Conservation (phyloP, 2,329 filamentous ascomycete species). For the Beauveria rudraprayagi region DNA sequence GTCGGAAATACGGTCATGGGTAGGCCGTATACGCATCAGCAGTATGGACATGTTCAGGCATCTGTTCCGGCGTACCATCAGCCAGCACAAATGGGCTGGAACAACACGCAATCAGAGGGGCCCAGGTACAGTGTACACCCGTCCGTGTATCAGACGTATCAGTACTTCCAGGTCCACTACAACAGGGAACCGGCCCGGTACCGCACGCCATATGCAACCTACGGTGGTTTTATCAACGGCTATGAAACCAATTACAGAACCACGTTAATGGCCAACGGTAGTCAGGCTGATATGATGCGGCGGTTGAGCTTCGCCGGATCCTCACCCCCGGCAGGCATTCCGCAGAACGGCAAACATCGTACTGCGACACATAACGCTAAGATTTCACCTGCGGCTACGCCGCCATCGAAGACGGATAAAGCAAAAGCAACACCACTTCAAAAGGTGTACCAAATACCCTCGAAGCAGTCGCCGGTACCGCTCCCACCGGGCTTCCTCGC, state of each 20-base stretch:
- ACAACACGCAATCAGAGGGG: conserved; percentile 14
- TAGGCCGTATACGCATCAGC: conserved; percentile 42
- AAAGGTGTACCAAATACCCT: conserved; percentile 29
- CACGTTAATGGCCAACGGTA: conserved; percentile 30
- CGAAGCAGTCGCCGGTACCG: conserved; percentile 37
- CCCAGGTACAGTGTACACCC: conserved; percentile 27
- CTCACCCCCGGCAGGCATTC: not conserved
- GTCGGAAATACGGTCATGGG: not conserved
- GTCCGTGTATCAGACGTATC: conserved; percentile 44
- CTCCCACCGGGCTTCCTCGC: conserved; percentile 35
- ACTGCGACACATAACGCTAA: not conserved
- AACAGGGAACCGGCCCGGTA: conserved; percentile 51
- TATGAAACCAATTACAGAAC: conserved; percentile 46
- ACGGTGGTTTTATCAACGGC: conserved; percentile 53
- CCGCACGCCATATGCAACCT: conserved; percentile 49
- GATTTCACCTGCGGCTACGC: conserved; percentile 13
- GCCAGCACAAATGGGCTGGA: not conserved
- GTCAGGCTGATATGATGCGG: conserved; percentile 19
- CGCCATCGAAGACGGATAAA: conserved; percentile 14
- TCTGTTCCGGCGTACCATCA: not conserved
- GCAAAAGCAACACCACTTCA: conserved; percentile 18
- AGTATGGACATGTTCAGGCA: not conserved
- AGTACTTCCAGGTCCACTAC: conserved; percentile 52
- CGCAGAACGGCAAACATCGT: not conserved
- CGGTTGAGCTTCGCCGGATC: not conserved